Evolutionary conservation across 306 rosid species (phyloP).

Genomic region (Inga oerstediana): DNA sequence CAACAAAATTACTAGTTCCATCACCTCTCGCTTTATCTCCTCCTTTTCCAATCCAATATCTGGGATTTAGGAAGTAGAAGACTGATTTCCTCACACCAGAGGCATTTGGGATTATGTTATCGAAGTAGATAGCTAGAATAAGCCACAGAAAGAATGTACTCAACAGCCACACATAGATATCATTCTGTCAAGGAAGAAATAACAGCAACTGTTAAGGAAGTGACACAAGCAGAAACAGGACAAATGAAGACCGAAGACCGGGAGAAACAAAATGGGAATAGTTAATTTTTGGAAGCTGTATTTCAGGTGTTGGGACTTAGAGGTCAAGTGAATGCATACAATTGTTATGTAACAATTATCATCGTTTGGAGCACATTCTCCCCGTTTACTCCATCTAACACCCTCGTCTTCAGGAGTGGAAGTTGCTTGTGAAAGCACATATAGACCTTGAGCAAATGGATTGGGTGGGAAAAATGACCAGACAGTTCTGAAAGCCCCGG

Average conservation of each 20-base stretch:
- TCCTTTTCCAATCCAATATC: slow-evolving; percentile 78
- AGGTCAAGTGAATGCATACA: slow-evolving; percentile 49
- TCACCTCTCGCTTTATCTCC: slow-evolving; percentile 79
- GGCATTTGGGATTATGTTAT: slow-evolving; percentile 82
- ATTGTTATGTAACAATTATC: slow-evolving; percentile 64
- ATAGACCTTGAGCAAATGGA: slow-evolving; percentile 71
- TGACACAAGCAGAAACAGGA: slow-evolving; percentile 17
- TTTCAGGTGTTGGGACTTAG: slow-evolving; percentile 10
- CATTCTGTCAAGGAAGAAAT: slow-evolving; percentile 62
- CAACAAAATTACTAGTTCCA: slow-evolving; percentile 16
- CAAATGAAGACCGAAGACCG: slow-evolving; percentile 26
- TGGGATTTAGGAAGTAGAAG: slow-evolving; percentile 70
- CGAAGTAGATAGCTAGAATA: slow-evolving; percentile 81
- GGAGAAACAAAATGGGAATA: slow-evolving; percentile 10
- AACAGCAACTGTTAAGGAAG: not conserved
- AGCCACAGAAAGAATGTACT: slow-evolving; percentile 81
- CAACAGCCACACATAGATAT: slow-evolving; percentile 64
- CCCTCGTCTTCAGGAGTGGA: slow-evolving; percentile 60
- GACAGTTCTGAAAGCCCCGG: slow-evolving; percentile 31
- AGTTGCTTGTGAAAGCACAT: slow-evolving; percentile 59
- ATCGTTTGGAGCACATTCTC: slow-evolving; percentile 48
- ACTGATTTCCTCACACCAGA: slow-evolving; percentile 83
- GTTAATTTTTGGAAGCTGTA: slow-evolving; percentile 7
- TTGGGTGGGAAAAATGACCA: slow-evolving; percentile 93
- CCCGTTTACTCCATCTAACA: slow-evolving; percentile 76